Evolutionary conservation across 768 basidiomycete genomes (phyloP).

Genomic region (Tricholoma bakamatsutake): DNA sequence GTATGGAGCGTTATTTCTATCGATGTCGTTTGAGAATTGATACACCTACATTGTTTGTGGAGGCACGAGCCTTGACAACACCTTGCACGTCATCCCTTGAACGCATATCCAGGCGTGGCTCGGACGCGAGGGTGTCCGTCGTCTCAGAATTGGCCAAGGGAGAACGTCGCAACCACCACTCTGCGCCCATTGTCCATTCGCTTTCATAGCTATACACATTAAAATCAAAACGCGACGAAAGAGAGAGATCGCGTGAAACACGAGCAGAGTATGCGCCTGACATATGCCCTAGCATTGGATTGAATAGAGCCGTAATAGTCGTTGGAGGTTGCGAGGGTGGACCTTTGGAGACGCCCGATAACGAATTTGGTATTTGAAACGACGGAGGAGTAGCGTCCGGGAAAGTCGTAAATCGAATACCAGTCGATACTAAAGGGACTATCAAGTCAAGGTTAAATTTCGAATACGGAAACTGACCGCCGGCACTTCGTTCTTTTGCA

Average conservation of each 20-base stretch:
- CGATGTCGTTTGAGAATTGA: background rate
- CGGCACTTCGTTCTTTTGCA: conserved; percentile 87
- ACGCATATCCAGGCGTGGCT: conserved; percentile 10
- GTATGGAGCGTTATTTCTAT: background rate
- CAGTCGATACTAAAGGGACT: conserved; percentile 69
- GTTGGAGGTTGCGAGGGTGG: conserved; percentile 77
- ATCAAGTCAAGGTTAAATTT: background rate
- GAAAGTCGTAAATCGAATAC: conserved; percentile 89
- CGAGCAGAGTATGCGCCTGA: conserved; percentile 89
- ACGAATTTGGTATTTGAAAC: conserved; percentile 40
- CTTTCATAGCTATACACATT: conserved; percentile 97
- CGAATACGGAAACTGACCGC: conserved; percentile 52
- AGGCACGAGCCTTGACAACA: conserved; percentile 85
- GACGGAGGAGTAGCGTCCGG: conserved; percentile 73
- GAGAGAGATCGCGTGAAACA: conserved; percentile 75
- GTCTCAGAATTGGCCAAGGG: conserved; percentile 25
- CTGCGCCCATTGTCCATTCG: conserved; percentile 92
- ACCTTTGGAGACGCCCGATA: conserved; percentile 25
- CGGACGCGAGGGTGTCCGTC: conserved; percentile 9
- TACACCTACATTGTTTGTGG: conserved; percentile 75
- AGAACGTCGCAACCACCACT: conserved; percentile 86
- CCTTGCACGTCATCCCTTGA: conserved; percentile 50
- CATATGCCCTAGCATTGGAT: conserved; percentile 94
- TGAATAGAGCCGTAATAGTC: conserved; percentile 90
- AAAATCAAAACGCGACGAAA: conserved; percentile 91